Percentiles rank a stretch among this genome's conserved stretches.
These are phyloP conservation scores for Lablab purpureus DNA, from an alignment of 306 rosid genomes.

Conservation along the genomic window DNA sequence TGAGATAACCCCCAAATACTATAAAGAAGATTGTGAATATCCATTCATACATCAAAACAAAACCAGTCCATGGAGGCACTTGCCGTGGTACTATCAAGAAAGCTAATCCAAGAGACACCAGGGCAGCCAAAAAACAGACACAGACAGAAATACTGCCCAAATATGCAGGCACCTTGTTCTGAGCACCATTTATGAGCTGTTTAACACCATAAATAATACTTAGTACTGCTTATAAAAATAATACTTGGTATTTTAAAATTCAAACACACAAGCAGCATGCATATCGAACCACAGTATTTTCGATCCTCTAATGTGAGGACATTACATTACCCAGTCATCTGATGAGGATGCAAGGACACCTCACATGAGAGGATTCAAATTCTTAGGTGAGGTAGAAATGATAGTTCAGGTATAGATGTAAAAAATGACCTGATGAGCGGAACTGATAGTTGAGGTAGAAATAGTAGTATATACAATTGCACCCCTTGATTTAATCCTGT, in stretches of 20 bases:
- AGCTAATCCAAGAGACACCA: conserved; percentile 69
- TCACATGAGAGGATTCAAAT: conserved; percentile 42
- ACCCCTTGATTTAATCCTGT: conserved; percentile 74
- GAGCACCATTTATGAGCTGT: conserved; percentile 54
- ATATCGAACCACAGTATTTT: conserved; percentile 20
- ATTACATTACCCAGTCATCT: conserved; percentile 11
- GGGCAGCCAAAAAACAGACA: conserved; percentile 68
- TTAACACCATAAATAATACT: conserved; percentile 38
- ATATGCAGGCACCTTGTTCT: conserved; percentile 75
- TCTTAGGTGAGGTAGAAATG: conserved; percentile 14
- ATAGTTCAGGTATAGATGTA: conserved; percentile 22
- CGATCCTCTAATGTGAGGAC: conserved; percentile 28
- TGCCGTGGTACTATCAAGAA: conserved; percentile 80
- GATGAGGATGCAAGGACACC: conserved; percentile 1
- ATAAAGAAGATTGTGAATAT: conserved; percentile 74
- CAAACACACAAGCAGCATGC: conserved; percentile 20
- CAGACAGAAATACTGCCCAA: conserved; percentile 80
- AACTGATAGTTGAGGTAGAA: conserved; percentile 59
- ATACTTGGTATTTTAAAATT: background rate
- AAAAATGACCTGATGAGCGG: conserved; percentile 67
- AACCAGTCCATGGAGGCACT: conserved; percentile 97
- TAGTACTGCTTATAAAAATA: background rate
- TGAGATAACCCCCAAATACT: conserved; percentile 82
- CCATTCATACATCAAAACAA: conserved; percentile 96
- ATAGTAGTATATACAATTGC: conserved; percentile 63